Evolutionary conservation across 2,329 filamentous ascomycete genomes (phyloP).

Genomic region (Lasiodiplodia citricola): DNA sequence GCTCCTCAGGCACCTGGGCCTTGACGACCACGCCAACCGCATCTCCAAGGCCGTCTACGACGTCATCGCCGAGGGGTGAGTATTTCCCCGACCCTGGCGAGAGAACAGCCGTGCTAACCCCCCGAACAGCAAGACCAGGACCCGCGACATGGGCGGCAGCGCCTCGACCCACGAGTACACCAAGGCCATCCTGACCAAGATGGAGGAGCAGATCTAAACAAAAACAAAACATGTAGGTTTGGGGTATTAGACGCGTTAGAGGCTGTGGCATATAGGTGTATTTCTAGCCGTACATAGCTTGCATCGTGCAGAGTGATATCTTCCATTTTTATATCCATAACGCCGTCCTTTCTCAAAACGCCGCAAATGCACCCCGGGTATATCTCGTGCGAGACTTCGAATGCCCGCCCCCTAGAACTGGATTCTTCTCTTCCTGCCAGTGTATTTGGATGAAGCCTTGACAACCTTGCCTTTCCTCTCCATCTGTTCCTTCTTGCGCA

Average conservation of each 20-base stretch:
- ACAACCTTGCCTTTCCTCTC: constrained; percentile 93
- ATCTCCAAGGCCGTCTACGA: constrained; percentile 87
- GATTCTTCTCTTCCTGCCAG: constrained; percentile 81
- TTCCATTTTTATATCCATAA: constrained; percentile 28
- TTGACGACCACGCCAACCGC: constrained; percentile 97
- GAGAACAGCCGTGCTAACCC: constrained; percentile 37
- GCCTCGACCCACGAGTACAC: constrained; percentile 95
- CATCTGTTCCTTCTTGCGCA: constrained; percentile 91
- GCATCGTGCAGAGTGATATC: constrained; percentile 38
- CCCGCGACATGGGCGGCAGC: constrained; percentile 93
- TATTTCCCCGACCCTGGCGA: constrained; percentile 32
- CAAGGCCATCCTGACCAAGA: constrained; percentile 89
- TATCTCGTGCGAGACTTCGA: constrained; percentile 20
- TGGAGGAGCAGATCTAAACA: constrained; percentile 66
- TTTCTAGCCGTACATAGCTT: constrained; percentile 49
- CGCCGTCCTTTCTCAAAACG: constrained; percentile 38
- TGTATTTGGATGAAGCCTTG: constrained; percentile 91
- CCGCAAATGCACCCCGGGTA: constrained; percentile 24
- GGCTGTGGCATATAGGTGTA: constrained; percentile 42
- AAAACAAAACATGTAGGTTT: constrained; percentile 33
- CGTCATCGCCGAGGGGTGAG: constrained; percentile 88
- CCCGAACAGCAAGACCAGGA: constrained; percentile 75
- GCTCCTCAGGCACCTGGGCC: constrained; percentile 94
- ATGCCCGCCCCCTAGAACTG: constrained; percentile 64
- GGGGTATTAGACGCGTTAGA: constrained; percentile 20